Percentiles rank a stretch among this genome's conserved stretches.
phyloP scores from a whole-genome alignment of 73 alveolate genomes.

The Symbiodinium pilosum region DNA sequence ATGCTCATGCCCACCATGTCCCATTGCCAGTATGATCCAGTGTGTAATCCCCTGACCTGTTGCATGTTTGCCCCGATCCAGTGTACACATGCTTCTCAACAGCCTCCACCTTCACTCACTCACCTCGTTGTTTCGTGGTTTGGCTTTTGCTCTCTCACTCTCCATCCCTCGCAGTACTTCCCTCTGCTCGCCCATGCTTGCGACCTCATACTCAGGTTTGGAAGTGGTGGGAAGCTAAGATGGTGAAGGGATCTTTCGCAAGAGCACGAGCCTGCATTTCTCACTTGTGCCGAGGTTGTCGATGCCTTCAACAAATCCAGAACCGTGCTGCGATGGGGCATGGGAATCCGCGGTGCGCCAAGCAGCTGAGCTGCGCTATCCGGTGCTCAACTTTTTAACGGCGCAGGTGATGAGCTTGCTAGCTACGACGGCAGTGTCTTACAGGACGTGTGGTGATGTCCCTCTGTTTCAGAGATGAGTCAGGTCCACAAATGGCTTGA shows the following conservation, averaged over 20 bases:
- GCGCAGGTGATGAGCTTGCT: constrained; percentile 21
- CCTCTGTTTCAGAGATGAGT: too few relatives aligned
- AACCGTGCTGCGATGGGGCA: constrained; percentile 13
- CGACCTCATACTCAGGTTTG: background rate
- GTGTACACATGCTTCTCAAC: background rate
- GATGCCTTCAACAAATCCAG: background rate
- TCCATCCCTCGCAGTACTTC: too few relatives aligned
- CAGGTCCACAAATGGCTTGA: too few relatives aligned
- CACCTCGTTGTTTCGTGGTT: too few relatives aligned
- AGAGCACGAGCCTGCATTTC: background rate
- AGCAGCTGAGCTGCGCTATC: background rate
- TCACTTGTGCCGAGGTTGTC: background rate
- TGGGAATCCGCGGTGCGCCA: background rate
- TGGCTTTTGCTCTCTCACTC: too few relatives aligned
- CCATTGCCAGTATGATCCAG: too few relatives aligned
- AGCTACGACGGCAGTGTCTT: background rate
- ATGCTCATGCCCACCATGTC: too few relatives aligned
- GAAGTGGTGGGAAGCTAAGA: background rate
- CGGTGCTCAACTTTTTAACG: background rate
- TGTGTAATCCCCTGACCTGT: too few relatives aligned
- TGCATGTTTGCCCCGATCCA: too few relatives aligned
- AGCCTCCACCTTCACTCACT: too few relatives aligned
- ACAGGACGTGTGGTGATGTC: too few relatives aligned
- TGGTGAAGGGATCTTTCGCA: background rate
- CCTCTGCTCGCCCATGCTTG: too few relatives aligned